Percentiles rank a stretch among this genome's conserved stretches.
These are phyloP conservation scores for Tinospora cordifolia DNA, from an alignment of 164 flowering plant genomes.

Conservation along the genomic window DNA sequence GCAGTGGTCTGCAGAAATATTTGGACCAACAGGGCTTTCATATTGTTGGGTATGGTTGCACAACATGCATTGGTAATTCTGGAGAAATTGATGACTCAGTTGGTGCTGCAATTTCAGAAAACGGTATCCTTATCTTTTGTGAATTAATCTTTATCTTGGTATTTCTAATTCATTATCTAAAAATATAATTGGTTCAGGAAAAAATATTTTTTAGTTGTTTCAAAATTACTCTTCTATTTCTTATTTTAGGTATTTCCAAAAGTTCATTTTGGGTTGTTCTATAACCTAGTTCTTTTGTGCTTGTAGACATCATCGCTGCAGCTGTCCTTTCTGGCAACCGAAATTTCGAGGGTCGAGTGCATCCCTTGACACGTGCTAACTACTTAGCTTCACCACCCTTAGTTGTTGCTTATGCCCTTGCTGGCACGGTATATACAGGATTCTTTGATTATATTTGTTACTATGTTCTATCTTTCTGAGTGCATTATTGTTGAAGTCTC, in stretches of 20 bases:
- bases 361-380: conserved; percentile 91
- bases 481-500: background rate
- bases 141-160: conserved; percentile 31
- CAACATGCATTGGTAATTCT: conserved; percentile 87
- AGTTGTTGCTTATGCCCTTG: conserved; percentile 95
- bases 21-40: conserved; percentile 64
- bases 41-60: conserved; percentile 88
- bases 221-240: background rate
- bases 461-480: background rate
- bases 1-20: conserved; percentile 75
- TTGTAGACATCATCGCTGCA: conserved; percentile 75
- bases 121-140: conserved; percentile 60
- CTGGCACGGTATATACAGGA: conserved; percentile 64
- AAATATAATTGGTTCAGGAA: background rate
- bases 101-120: conserved; percentile 61
- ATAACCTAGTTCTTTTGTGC: background rate
- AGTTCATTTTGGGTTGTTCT: background rate
- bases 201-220: background rate
- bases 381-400: conserved; percentile 98
- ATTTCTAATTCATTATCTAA: background rate
- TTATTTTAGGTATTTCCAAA: background rate
- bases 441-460: background rate
- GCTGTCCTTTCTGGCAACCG: conserved; percentile 98
- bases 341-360: conserved; percentile 95
- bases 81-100: conserved; percentile 78